Conservation (phyloP, 2,329 filamentous ascomycete genomes). For the Colletotrichum graminicola region DNA sequence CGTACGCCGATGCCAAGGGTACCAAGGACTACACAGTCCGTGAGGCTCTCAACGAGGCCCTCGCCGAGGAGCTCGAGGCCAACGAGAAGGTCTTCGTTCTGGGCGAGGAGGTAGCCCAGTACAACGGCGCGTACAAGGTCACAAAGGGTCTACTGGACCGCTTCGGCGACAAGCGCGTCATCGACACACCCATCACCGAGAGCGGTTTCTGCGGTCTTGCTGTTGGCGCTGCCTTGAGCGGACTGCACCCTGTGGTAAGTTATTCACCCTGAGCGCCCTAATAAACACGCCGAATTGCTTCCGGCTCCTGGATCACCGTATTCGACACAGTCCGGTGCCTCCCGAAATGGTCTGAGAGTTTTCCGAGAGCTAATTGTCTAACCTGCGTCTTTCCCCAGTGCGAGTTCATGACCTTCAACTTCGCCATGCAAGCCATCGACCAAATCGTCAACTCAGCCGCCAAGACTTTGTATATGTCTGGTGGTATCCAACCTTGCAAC, state of each 20-base stretch:
- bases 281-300: neutral
- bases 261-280: neutral
- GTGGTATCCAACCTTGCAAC: constrained; percentile 99
- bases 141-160: constrained; percentile 97
- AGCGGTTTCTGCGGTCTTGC: constrained; percentile 94
- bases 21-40: constrained; percentile 95
- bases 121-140: constrained; percentile 99
- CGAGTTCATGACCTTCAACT: constrained; percentile 99
- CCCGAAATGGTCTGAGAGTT: too few relatives aligned
- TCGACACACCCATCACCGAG: constrained; percentile 98
- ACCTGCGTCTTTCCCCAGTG: constrained; percentile 66
- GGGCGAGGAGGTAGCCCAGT: constrained; percentile 98
- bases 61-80: constrained; percentile 94
- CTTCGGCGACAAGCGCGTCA: constrained; percentile 97
- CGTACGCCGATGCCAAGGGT: constrained; percentile 69
- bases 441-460: constrained; percentile 99
- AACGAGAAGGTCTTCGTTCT: constrained; percentile 97
- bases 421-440: constrained; percentile 99
- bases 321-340: neutral
- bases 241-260: constrained; percentile 92
- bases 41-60: constrained; percentile 97
- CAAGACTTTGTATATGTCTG: constrained; percentile 99
- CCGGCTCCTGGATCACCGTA: neutral
- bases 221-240: constrained; percentile 93
- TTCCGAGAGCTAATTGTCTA: constrained; percentile 7